Base-by-base conservation (phyloP, 805 yeast genomes). In the Kodamaea sagamina region DNA sequence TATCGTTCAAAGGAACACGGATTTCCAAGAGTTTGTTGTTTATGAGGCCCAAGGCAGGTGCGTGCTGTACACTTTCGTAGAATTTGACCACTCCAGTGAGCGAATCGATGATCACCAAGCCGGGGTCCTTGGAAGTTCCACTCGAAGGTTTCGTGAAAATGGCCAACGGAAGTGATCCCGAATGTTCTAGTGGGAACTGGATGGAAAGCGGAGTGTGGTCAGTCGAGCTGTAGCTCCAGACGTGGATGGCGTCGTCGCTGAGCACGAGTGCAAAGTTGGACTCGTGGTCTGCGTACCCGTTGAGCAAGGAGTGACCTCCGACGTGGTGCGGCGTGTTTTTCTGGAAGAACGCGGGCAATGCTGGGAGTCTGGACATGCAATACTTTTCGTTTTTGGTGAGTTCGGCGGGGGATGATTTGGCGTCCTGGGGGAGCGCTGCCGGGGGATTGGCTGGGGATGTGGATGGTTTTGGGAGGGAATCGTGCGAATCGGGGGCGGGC, bases 21-120 rank as follows among this genome's bases (percentile, higher is more conserved):
- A 82, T 64, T 32, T 68, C 72, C 16, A 82, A 53, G 2, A 61
- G 52, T 38, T 67, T 65, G 54, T 68, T 63, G 63, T 62, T 77
- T 37, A 82, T 67, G 22, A 82, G 61, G 24, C 86, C 81, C 50
- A 78, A 71, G 1, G 87, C 79, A 0, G 89, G 81, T 0, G 89
- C 86, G 46, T 78, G 78, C 48, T 79, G 83, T 9, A 88, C 79
- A 42, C 87, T 78, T 55, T 87, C 95, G 67, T 84, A 85, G 61
- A 82, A 89, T 18, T 75, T 74, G 37, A 86, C 62, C 13, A 61
- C 56, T 0, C 96, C 95, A 0, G 79, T 53, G 13, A 69, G 58
- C 0, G 82, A 68, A 54, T 83, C 79, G 15, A 87, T 71, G 4
- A 84, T 75, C 5, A 85, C 81, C 29, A 89, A 63, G 7, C 96